Evolutionary conservation across 2,329 filamentous ascomycete genomes (phyloP).

Genomic region (Blumeriella jaapii): DNA sequence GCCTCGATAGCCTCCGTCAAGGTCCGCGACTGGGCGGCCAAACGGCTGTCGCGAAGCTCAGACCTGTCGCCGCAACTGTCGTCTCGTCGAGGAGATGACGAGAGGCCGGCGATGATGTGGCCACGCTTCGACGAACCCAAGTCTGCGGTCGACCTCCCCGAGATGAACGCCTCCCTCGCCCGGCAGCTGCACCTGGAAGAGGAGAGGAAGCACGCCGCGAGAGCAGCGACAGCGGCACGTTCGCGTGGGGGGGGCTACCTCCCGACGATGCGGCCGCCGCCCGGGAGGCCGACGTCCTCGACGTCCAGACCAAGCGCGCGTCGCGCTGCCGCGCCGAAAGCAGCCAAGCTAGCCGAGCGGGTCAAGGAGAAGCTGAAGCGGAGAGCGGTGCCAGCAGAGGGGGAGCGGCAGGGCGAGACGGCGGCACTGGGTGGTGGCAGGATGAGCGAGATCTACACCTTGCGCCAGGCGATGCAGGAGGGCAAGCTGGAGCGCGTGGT

Average conservation of each 20-base stretch:
- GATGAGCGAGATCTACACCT: conserved; percentile 1
- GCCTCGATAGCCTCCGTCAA: not conserved
- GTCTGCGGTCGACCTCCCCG: no score
- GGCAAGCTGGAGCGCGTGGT: conserved; percentile 10
- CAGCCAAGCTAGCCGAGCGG: conserved; percentile 2
- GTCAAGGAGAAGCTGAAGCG: conserved; percentile 3
- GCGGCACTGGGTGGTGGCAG: not conserved
- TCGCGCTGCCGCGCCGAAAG: not conserved
- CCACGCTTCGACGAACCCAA: not conserved
- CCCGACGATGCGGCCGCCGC: no score
- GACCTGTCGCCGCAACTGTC: not conserved
- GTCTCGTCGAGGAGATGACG: not conserved
- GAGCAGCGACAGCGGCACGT: no score
- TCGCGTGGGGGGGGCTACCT: no score
- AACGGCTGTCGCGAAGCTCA: not conserved
- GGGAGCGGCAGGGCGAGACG: not conserved
- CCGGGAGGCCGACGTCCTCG: no score
- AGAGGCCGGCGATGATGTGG: not conserved
- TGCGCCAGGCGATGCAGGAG: conserved; percentile 7
- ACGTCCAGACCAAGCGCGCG: not conserved
- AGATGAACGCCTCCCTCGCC: not conserved
- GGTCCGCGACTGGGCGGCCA: conserved; percentile 3
- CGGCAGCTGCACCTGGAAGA: not conserved
- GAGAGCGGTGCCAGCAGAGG: not conserved
- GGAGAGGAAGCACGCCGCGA: not conserved